These are phyloP conservation scores for Penicillium sp. DNA, from an alignment of 2,329 filamentous ascomycete genomes.

Conservation along the genomic window DNA sequence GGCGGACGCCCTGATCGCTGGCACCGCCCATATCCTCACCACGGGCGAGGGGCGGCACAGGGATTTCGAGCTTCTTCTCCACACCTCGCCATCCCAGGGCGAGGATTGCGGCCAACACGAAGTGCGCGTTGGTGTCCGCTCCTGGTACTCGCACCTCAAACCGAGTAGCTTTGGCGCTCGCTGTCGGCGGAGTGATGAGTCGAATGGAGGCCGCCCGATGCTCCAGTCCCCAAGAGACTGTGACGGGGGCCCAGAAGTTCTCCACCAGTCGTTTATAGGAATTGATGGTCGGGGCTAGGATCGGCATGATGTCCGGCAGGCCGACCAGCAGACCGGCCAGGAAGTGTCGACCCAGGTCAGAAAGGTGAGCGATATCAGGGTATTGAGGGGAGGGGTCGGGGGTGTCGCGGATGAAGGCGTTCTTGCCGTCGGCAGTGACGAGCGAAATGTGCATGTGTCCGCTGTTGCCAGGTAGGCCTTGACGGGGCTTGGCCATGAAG, in stretches of 20 bases:
- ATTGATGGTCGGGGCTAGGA: slow-evolving; percentile 92
- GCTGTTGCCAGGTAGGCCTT: slow-evolving; percentile 89
- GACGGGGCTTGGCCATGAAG: slow-evolving; percentile 97
- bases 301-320: slow-evolving; percentile 91
- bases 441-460: slow-evolving; percentile 95
- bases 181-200: slow-evolving; percentile 83
- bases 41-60: slow-evolving; percentile 78
- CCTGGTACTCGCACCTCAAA: slow-evolving; percentile 92
- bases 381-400: slow-evolving; percentile 72
- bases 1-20: slow-evolving; percentile 69
- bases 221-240: slow-evolving; percentile 94
- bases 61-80: slow-evolving; percentile 85
- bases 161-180: slow-evolving; percentile 80
- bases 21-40: slow-evolving; percentile 77
- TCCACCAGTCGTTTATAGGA: slow-evolving; percentile 97
- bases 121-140: slow-evolving; percentile 89
- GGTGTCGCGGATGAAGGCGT: slow-evolving; percentile 74
- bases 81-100: slow-evolving; percentile 88
- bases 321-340: slow-evolving; percentile 86
- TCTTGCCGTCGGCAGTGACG: slow-evolving; percentile 75
- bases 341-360: slow-evolving; percentile 88
- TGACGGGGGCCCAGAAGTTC: slow-evolving; percentile 98
- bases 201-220: slow-evolving; percentile 91
- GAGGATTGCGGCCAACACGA: slow-evolving; percentile 82
- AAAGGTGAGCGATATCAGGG: slow-evolving; percentile 75